A percentile compares a stretch with the other conserved stretches of the same genome.
phyloP scores from a whole-genome alignment of 371 early-diverging fungal genomes.

The Batkoa obscura region DNA sequence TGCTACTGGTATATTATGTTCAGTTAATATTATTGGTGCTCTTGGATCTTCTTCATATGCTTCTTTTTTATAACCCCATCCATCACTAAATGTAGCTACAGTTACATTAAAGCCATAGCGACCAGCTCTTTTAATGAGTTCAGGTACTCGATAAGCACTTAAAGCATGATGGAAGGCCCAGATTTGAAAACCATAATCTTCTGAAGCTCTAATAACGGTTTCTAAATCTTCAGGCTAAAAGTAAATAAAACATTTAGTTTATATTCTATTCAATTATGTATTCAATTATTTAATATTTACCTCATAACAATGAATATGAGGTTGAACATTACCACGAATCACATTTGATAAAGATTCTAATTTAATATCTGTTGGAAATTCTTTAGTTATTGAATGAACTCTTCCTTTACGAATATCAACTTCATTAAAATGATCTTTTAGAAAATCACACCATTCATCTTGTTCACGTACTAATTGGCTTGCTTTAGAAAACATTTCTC shows the following conservation, averaged over 20 bases:
- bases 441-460: constrained; percentile 51
- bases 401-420: constrained; percentile 15
- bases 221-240: constrained; percentile 37
- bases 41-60: constrained; percentile 46
- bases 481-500: constrained; percentile 37
- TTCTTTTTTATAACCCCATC: constrained; percentile 57
- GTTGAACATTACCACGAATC: constrained; percentile 42
- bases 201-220: constrained; percentile 47
- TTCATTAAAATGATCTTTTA: constrained; percentile 9
- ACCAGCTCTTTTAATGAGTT: constrained; percentile 30
- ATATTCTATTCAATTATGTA: background rate
- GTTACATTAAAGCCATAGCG: constrained; percentile 33
- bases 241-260: no score
- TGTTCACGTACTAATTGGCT: constrained; percentile 24
- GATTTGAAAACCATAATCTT: constrained; percentile 57
- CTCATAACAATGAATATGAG: constrained; percentile 59
- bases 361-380: constrained; percentile 40
- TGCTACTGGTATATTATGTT: constrained; percentile 54
- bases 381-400: constrained; percentile 12
- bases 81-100: constrained; percentile 46
- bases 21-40: constrained; percentile 36
- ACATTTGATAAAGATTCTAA: constrained; percentile 41
- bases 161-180: constrained; percentile 64
- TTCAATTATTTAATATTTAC: constrained; percentile 1
- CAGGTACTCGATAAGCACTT: constrained; percentile 53